phyloP scores from a whole-genome alignment of 768 basidiomycete species.

The Trametes villosa region DNA sequence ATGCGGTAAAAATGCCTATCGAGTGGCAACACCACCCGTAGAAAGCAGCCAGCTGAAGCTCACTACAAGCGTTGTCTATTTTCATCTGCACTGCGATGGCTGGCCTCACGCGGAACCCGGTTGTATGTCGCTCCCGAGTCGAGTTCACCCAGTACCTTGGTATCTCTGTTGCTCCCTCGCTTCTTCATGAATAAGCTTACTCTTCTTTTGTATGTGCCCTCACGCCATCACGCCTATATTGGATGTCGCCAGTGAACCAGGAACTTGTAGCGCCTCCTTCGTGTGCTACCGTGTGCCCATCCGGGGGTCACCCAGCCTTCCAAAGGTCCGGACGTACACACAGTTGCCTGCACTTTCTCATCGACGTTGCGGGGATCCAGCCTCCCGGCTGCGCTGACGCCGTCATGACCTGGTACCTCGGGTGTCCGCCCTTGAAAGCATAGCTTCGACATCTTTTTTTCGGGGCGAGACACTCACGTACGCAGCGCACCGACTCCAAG shows the following conservation, averaged over 20 bases:
- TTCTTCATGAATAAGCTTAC: slow-evolving; percentile 2
- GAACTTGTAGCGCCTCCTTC: background rate
- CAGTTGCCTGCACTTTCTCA: background rate
- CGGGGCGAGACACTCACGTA: background rate
- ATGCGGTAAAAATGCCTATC: too few species aligned
- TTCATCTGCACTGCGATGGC: background rate
- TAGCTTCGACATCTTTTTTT: background rate
- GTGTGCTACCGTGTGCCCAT: background rate
- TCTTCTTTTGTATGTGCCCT: background rate
- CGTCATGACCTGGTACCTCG: background rate
- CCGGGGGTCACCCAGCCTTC: background rate
- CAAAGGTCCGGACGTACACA: background rate
- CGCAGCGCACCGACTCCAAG: background rate
- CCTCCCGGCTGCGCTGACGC: background rate
- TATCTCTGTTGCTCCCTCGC: background rate
- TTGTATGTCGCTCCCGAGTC: background rate
- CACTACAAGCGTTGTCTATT: background rate
- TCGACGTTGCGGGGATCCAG: background rate
- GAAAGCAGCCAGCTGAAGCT: background rate
- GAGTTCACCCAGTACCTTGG: slow-evolving; percentile 1
- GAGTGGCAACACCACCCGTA: too few species aligned
- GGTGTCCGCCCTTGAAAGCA: background rate
- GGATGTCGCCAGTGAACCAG: background rate
- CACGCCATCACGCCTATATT: background rate
- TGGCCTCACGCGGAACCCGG: slow-evolving; percentile 5